Base-by-base conservation (phyloP, 192 early-diverging fungal species). In the Mortierella hygrophila region DNA sequence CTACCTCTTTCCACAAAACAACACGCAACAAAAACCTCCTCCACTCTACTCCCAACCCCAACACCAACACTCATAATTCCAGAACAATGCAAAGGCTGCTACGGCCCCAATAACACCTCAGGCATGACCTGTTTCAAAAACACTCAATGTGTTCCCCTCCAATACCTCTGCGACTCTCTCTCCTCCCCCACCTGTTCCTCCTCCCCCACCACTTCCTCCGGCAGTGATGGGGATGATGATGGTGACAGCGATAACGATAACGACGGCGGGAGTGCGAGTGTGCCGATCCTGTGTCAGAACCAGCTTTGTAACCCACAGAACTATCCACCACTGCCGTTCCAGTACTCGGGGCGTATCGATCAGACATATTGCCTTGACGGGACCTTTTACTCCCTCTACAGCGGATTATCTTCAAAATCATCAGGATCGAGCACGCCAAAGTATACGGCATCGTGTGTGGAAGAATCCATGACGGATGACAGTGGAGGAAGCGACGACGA, bases 101-200 rank as follows among this genome's bases (percentile, higher is more conserved):
- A 46, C 13, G 65, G 55, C 40, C 47, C 65, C 41, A 71, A 60
- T 69, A 76, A 70, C 42, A 79, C 74, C 37, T 52, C 32, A 37
- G 38, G 21, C n/a, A 72, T 78, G 76, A 76, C 69, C 42, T 85
- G 83, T 55, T 80, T 69, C 69, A 74, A 79, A 47, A 76, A 80
- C 74, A 85, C 83, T 6, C 83, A 78, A 32, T 85, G 83, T 44
- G 57, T 85, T n/a, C 83, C 83, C 0, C 13, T 70, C 35, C 6
- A 16, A 8, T 68, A 71, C 8, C 78, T 85, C 41, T 85, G 83
- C 52, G 68, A 79, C 37, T 6, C 35, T 16, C 23, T 29, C 29
- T 26, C 60, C 11, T 65, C 60, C 11, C 11, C 60, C 13, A 65
- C 29, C 29, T 65, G 60, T 1, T 46, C 11, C 44, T 46, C 44